Conservation (phyloP, 805 yeast genomes). For the Metschnikowia anglica region DNA sequence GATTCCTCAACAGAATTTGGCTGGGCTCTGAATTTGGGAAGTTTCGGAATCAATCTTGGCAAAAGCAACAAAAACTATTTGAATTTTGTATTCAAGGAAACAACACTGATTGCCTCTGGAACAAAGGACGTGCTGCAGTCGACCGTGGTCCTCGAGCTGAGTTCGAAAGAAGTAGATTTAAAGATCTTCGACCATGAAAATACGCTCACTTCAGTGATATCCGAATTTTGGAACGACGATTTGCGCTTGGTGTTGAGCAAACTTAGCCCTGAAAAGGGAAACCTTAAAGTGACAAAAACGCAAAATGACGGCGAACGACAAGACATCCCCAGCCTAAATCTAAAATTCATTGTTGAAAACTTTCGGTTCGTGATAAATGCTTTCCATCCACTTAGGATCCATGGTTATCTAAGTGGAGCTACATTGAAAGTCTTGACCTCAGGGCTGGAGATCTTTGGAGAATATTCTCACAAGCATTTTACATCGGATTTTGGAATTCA, state of each 20-base stretch:
- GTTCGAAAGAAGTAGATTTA: constrained; percentile 7
- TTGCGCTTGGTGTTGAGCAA: not conserved
- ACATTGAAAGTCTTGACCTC: constrained; percentile 1
- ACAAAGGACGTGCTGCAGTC: not conserved
- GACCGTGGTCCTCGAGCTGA: constrained; percentile 4
- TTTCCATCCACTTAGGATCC: constrained; percentile 13
- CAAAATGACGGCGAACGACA: not conserved
- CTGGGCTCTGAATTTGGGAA: constrained; percentile 10
- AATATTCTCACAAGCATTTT: constrained; percentile 13
- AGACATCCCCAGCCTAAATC: constrained; percentile 5
- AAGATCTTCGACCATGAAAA: constrained; percentile 10
- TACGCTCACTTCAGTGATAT: constrained; percentile 1
- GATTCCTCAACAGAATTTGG: not conserved
- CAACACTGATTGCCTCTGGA: constrained; percentile 6
- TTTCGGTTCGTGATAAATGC: constrained; percentile 6
- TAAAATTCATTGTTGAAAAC: constrained; percentile 5
- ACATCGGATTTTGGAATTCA: constrained; percentile 20
- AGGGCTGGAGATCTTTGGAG: constrained; percentile 1
- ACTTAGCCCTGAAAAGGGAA: not conserved
- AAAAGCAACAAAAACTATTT: not conserved
- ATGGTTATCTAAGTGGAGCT: constrained; percentile 6
- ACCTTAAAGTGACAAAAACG: not conserved
- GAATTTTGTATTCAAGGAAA: constrained; percentile 2
- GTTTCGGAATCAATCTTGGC: constrained; percentile 5
- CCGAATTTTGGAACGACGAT: constrained; percentile 3